Percentiles rank a stretch among this genome's conserved stretches.
Evolutionary conservation across 2,329 filamentous ascomycete genomes (phyloP).

Genomic region (Beauveria scarabaeidicola): DNA sequence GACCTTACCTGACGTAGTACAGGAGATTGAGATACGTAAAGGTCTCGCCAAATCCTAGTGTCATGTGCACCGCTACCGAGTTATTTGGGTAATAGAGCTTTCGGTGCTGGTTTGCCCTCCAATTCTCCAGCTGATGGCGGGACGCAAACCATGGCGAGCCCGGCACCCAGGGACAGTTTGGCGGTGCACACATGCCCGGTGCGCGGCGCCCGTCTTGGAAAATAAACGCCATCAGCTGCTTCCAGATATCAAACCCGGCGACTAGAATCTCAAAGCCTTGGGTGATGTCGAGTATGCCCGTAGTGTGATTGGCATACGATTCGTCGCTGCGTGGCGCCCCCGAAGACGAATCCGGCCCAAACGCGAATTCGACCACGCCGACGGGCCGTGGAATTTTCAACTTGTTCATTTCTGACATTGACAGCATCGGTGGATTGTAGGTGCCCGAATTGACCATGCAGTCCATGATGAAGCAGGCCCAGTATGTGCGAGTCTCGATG

Average conservation of each 20-base stretch:
- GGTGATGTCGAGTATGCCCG: conserved; percentile 18
- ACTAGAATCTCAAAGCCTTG: conserved; percentile 29
- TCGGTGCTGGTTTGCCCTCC: conserved; percentile 27
- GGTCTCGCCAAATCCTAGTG: conserved; percentile 30
- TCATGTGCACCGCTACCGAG: conserved; percentile 30
- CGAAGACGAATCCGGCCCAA: conserved; percentile 23
- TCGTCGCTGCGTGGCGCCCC: conserved; percentile 14
- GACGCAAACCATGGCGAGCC: conserved; percentile 27
- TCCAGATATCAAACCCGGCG: conserved; percentile 35
- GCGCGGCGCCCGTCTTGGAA: conserved; percentile 34
- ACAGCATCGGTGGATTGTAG: conserved; percentile 29
- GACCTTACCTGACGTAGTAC: conserved; percentile 32
- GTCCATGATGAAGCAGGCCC: conserved; percentile 38
- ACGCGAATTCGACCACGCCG: conserved; percentile 30
- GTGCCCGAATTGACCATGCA: conserved; percentile 35
- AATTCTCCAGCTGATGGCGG: conserved; percentile 22
- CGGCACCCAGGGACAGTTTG: conserved; percentile 32
- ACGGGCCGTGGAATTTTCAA: conserved; percentile 23
- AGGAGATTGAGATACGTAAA: conserved; percentile 35
- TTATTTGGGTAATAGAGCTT: conserved; percentile 29
- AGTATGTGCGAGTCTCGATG: conserved; percentile 33
- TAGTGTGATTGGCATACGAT: conserved; percentile 2
- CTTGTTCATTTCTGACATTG: conserved; percentile 26
- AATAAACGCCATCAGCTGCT: conserved; percentile 31
- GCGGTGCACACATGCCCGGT: conserved; percentile 28